Percentiles rank a stretch among this genome's conserved stretches.
These are phyloP conservation scores for Penicillium crustosum DNA, from an alignment of 2,329 filamentous ascomycete species.

Conservation along the genomic window DNA sequence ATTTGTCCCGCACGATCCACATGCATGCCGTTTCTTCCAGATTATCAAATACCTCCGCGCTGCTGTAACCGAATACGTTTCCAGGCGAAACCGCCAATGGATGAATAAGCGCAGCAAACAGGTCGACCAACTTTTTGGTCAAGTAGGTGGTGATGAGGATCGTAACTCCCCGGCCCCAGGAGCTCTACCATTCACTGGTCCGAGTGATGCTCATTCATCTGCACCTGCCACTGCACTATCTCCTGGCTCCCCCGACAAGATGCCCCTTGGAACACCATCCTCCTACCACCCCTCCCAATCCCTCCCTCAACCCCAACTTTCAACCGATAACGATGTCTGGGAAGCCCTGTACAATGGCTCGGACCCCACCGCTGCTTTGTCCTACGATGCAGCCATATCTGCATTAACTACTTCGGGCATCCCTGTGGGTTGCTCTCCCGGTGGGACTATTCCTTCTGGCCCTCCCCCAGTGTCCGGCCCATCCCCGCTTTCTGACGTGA, in stretches of 20 bases:
- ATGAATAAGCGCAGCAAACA: slow-evolving; percentile 42
- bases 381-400: slow-evolving; percentile 35
- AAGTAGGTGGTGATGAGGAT: slow-evolving; percentile 27
- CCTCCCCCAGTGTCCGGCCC: slow-evolving; percentile 22
- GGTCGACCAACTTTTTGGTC: slow-evolving; percentile 46
- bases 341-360: slow-evolving; percentile 28
- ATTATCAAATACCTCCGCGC: slow-evolving; percentile 44
- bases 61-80: slow-evolving; percentile 40
- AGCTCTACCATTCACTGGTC: slow-evolving; percentile 5
- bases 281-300: slow-evolving; percentile 21
- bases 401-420: slow-evolving; percentile 36
- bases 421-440: slow-evolving; percentile 35
- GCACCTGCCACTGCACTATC: slow-evolving; percentile 20
- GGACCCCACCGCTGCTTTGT: slow-evolving; percentile 19
- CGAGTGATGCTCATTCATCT: slow-evolving; percentile 5
- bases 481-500: slow-evolving; percentile 35
- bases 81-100: slow-evolving; percentile 39
- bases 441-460: slow-evolving; percentile 27
- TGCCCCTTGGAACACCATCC: slow-evolving; percentile 9
- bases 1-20: slow-evolving; percentile 39
- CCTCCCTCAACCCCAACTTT: neutral
- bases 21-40: slow-evolving; percentile 38
- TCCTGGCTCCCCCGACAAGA: slow-evolving; percentile 27
- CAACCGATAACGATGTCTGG: slow-evolving; percentile 29
- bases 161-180: slow-evolving; percentile 7